Percentiles rank a stretch among this genome's conserved stretches.
Conservation (phyloP, 768 basidiomycete species). For the Pleurotus platypus region DNA sequence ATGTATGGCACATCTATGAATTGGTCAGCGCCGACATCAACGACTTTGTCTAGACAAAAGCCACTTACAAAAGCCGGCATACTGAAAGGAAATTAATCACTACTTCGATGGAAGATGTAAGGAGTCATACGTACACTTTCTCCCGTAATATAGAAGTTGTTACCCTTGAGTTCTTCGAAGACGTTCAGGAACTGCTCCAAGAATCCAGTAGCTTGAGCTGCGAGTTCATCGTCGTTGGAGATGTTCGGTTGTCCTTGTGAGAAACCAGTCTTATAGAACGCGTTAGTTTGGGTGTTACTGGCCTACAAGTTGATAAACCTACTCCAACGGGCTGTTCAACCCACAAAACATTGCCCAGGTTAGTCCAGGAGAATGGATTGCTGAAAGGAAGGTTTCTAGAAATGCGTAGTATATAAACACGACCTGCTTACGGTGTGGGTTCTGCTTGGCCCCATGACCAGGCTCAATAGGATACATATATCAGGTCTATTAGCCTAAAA, state of each 20-base stretch:
- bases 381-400: neutral
- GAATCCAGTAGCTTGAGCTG: slow-evolving; percentile 47
- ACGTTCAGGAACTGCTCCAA: slow-evolving; percentile 64
- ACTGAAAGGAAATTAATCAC: slow-evolving; percentile 32
- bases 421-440: slow-evolving; percentile 22
- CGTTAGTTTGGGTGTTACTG: neutral
- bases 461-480: slow-evolving; percentile 17
- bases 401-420: neutral
- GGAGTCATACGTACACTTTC: slow-evolving; percentile 51
- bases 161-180: slow-evolving; percentile 64
- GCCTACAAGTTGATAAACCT: slow-evolving; percentile 5
- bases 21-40: neutral
- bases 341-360: slow-evolving; percentile 62
- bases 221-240: slow-evolving; percentile 56
- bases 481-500: neutral
- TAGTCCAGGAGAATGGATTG: slow-evolving; percentile 70
- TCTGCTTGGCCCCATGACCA: slow-evolving; percentile 50
- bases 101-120: neutral
- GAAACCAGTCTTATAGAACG: slow-evolving; percentile 50
- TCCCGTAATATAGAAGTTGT: slow-evolving; percentile 59
- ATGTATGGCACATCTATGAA: slow-evolving; percentile 45
- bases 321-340: slow-evolving; percentile 72
- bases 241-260: slow-evolving; percentile 63
- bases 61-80: slow-evolving; percentile 62
- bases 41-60: neutral